Percentiles rank a stretch among this genome's conserved stretches.
phyloP scores from a whole-genome alignment of 169 alveolate genomes.

The Hepatocystis sp. region DNA sequence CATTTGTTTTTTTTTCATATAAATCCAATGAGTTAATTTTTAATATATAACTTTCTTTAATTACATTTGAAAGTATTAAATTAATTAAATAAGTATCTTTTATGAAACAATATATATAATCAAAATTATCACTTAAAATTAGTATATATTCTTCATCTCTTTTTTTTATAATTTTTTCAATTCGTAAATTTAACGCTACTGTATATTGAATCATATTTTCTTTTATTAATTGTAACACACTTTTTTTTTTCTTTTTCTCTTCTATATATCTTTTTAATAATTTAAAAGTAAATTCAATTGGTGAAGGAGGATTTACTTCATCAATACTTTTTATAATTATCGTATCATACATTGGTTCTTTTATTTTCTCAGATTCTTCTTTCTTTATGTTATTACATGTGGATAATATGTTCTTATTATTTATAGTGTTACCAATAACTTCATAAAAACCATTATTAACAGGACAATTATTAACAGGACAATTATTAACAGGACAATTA shows the following conservation, averaged over 20 bases:
- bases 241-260: conserved; percentile 48
- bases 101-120: conserved; percentile 41
- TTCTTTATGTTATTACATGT: no score
- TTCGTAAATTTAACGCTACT: conserved; percentile 54
- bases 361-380: background rate
- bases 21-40: conserved; percentile 51
- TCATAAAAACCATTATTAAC: no score
- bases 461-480: no score
- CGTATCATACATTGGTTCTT: background rate
- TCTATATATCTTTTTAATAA: conserved; percentile 54
- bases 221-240: conserved; percentile 42
- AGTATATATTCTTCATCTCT: conserved; percentile 1
- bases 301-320: conserved; percentile 60
- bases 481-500: no score
- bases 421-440: no score
- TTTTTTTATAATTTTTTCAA: conserved; percentile 31
- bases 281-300: conserved; percentile 51
- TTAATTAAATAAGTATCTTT: conserved; percentile 39
- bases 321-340: conserved; percentile 27
- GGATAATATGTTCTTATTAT: no score
- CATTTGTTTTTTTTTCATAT: conserved; percentile 1
- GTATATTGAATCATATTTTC: conserved; percentile 23
- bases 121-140: conserved; percentile 73
- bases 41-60: conserved; percentile 39
- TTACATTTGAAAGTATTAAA: conserved; percentile 16